A percentile compares a stretch with the other conserved stretches of the same genome.
These are phyloP conservation scores for Sporodiniella umbellata DNA, from an alignment of 371 early-diverging fungal genomes.

Conservation along the genomic window DNA sequence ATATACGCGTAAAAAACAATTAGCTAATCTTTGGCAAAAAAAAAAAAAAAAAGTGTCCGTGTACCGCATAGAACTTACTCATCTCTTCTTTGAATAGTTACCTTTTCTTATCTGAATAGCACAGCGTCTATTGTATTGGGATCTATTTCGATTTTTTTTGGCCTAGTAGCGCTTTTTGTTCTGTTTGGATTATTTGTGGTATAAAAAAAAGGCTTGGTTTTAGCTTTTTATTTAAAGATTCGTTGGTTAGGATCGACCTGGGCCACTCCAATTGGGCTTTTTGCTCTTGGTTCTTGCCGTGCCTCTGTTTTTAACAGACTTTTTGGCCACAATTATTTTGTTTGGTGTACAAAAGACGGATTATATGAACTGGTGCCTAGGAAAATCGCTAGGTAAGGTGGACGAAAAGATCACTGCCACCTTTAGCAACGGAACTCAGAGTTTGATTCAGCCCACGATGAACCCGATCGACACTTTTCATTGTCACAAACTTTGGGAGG, in stretches of 20 bases:
- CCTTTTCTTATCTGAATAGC: constrained; percentile 18
- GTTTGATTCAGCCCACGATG: background rate
- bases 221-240: background rate
- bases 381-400: constrained; percentile 3
- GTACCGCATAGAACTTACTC: no score
- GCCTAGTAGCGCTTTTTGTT: constrained; percentile 8
- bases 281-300: constrained; percentile 4
- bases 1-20: constrained; percentile 16
- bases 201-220: background rate
- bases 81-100: constrained; percentile 6
- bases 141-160: constrained; percentile 18
- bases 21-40: no score
- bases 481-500: constrained; percentile 39
- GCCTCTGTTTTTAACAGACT: constrained; percentile 5
- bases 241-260: constrained; percentile 4
- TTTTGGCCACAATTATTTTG: constrained; percentile 9
- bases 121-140: constrained; percentile 15
- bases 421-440: constrained; percentile 1
- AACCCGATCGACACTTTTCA: constrained; percentile 14
- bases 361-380: constrained; percentile 27
- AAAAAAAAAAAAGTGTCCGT: background rate
- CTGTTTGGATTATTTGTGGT: constrained; percentile 20
- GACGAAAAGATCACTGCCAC: constrained; percentile 5
- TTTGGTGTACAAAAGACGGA: constrained; percentile 28
- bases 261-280: background rate